Evolutionary conservation across 495 filamentous ascomycete species (phyloP), one percentile per base, ranked within the genome.

Genomic region (Tuber magnatum): DNA sequence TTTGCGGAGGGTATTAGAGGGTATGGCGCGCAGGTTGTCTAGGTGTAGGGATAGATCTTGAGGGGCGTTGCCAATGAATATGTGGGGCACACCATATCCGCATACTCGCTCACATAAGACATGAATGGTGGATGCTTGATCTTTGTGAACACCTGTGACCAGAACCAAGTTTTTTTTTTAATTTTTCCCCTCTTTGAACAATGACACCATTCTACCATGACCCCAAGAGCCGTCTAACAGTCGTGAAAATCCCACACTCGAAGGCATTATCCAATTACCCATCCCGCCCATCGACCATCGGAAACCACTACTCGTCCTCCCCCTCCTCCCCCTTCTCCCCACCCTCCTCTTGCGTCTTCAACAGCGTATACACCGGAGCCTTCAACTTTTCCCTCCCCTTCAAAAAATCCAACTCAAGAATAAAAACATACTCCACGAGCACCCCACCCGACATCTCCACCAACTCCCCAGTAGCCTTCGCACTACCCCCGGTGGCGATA

Each of bases 401-500:
- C 70, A 99, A 89, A 86, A 97, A 94, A 80, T 94, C 92, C 75
- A 99, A 91, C 85, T 99, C 96, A 82, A 99, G 90, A 80, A 99
- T 90, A 86, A 99, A 98, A 75, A 97, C 85, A 84, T 94, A 98
- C 76, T 92, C 93, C 51, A 97, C 86, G 44, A 97, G 85, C 51
- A 88, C 86, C n/a, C 93, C 95, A 71, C 93, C 92, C 75, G 95
- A 88, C 84, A 94, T 88, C 85, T 90, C 87, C 79, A 98, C 92
- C 75, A 99, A 89, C 72, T 91, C 85, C 43, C 93, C 95, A 4
- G 93, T 94, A 71, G 95, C 95, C 73, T 89, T 90, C 68, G 95
- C 95, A 78, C 93, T 97, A 79, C 95, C 95, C 85, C 95, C 95
- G 77, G 95, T 99, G 46, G 95, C 95, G 85, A 99, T 98, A 81